These are phyloP conservation scores for Fusarium sp. DNA, from an alignment of 2,329 filamentous ascomycete genomes.

Conservation along the genomic window DNA sequence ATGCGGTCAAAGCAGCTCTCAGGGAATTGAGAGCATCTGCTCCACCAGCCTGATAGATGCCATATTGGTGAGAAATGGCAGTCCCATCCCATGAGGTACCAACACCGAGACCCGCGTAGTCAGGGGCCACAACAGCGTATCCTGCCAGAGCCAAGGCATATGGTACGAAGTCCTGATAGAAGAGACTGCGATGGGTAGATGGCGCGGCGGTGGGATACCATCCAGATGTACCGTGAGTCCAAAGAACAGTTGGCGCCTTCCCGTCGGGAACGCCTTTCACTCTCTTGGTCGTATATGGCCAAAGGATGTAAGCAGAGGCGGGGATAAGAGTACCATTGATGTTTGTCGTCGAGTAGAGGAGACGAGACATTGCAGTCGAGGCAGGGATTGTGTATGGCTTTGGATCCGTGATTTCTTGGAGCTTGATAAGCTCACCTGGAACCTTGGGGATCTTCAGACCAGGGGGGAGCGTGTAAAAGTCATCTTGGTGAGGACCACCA, in stretches of 20 bases:
- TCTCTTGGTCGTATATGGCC: neutral
- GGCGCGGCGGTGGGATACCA: neutral
- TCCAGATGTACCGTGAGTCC: neutral
- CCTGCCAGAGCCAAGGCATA: slow-evolving; percentile 5
- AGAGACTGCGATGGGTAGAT: neutral
- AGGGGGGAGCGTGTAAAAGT: neutral
- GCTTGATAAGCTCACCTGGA: neutral
- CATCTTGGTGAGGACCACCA: neutral
- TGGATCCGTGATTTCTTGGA: neutral
- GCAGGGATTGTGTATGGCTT: neutral
- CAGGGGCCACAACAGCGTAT: slow-evolving; percentile 15
- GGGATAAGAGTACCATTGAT: neutral
- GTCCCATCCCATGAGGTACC: neutral
- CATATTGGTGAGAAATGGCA: neutral
- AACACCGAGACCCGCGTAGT: slow-evolving; percentile 19
- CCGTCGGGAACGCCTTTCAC: neutral
- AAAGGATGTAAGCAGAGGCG: neutral
- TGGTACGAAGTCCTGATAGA: neutral
- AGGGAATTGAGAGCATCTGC: neutral
- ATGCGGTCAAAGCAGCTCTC: neutral
- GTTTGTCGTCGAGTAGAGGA: neutral
- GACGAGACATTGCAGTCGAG: neutral
- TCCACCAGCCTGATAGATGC: neutral
- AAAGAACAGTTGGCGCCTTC: neutral
- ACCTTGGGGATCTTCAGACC: neutral